Conservation (phyloP, 208 protist genomes). For the Trypanosoma lewisi region DNA sequence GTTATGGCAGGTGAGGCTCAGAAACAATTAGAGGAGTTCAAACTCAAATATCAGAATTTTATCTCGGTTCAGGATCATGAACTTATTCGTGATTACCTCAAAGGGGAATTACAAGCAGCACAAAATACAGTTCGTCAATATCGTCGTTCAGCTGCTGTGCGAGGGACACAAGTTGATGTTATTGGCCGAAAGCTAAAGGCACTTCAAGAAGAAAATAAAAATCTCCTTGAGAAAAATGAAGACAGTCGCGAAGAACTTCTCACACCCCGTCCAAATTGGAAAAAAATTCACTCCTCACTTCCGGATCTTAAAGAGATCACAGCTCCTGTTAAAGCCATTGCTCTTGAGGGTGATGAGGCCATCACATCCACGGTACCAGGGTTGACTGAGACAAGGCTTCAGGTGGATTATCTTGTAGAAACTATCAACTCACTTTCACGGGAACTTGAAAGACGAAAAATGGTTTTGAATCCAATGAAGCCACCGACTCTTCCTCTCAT, state of each 20-base stretch:
- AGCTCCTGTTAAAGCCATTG: conserved; percentile 14
- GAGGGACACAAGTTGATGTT: conserved; percentile 78
- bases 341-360: conserved; percentile 29
- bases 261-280: conserved; percentile 78
- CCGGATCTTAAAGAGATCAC: conserved; percentile 33
- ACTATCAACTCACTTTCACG: conserved; percentile 36
- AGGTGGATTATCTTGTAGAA: conserved; percentile 77
- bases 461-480: conserved; percentile 8
- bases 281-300: conserved; percentile 30
- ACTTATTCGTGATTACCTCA: conserved; percentile 69
- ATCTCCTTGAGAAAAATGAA: conserved; percentile 18
- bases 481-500: conserved; percentile 34
- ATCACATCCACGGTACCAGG: conserved; percentile 37
- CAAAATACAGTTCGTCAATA: conserved; percentile 50
- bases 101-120: conserved; percentile 44
- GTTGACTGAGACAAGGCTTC: conserved; percentile 39
- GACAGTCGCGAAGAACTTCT: conserved; percentile 25
- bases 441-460: conserved; percentile 21
- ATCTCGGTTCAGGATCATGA: conserved; percentile 64
- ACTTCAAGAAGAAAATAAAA: conserved; percentile 41
- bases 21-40: conserved; percentile 65
- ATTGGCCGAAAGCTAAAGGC: conserved; percentile 51
- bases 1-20: conserved; percentile 74
- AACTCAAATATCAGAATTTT: conserved; percentile 63
- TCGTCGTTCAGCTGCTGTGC: conserved; percentile 72